Evolutionary conservation across 31 red algal genomes (phyloP).

Genomic region (Odonthalia washingtoniensis): DNA sequence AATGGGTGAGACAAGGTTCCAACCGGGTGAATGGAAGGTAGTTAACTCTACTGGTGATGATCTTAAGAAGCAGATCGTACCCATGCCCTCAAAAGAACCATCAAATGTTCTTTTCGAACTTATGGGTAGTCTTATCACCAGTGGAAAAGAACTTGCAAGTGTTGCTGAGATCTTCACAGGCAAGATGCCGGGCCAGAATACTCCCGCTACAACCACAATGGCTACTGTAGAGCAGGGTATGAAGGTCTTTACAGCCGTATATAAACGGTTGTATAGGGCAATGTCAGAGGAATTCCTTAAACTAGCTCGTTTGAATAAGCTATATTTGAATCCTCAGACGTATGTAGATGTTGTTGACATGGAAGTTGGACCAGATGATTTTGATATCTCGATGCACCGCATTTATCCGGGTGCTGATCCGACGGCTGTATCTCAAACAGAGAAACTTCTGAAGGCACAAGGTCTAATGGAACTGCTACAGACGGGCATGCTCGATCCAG

Average conservation of each 20-base stretch:
- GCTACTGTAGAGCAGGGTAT: conserved; percentile 11
- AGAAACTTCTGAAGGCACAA: too few species aligned
- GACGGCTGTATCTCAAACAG: too few species aligned
- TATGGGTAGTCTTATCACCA: background rate
- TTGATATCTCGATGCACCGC: too few species aligned
- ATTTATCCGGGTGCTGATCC: too few species aligned
- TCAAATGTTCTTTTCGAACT: background rate
- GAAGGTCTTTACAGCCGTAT: conserved; percentile 7
- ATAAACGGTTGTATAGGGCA: conserved; percentile 3
- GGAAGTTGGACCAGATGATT: background rate
- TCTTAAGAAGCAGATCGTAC: background rate
- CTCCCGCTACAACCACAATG: background rate
- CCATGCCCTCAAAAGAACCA: background rate
- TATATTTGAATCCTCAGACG: conserved; percentile 1
- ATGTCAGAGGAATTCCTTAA: background rate
- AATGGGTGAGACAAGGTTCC: background rate
- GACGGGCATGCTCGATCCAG: too few species aligned
- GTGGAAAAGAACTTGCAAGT: conserved; percentile 2
- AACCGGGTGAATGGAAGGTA: background rate
- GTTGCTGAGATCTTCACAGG: background rate
- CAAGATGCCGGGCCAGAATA: background rate
- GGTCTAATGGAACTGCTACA: too few species aligned
- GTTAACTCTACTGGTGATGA: background rate
- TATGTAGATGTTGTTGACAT: conserved; percentile 13
- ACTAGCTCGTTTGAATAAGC: background rate